These are phyloP conservation scores for Penicillium longicatenatum DNA, from an alignment of 495 filamentous ascomycete species.

Conservation along the genomic window DNA sequence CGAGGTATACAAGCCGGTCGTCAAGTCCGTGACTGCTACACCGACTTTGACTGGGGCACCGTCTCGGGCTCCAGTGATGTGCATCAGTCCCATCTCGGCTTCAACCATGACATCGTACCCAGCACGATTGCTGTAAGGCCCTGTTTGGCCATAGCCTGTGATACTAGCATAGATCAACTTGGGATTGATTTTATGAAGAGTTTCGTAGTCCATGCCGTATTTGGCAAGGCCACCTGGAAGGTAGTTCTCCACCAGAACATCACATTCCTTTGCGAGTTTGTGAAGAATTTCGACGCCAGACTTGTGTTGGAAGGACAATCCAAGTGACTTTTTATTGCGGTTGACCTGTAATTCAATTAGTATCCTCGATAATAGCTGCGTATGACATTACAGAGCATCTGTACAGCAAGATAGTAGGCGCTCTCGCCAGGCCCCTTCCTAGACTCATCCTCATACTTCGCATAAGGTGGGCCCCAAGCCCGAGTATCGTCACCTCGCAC, in stretches of 20 bases:
- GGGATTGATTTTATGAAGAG: slow-evolving; percentile 78
- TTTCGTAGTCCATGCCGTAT: slow-evolving; percentile 85
- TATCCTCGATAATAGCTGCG: background rate
- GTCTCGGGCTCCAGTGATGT: slow-evolving; percentile 87
- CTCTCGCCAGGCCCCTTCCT: slow-evolving; percentile 82
- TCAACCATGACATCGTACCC: slow-evolving; percentile 99
- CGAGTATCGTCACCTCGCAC: slow-evolving; percentile 89
- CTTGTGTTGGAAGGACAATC: slow-evolving; percentile 82
- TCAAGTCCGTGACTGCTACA: slow-evolving; percentile 94
- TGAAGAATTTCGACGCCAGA: slow-evolving; percentile 85
- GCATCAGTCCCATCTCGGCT: slow-evolving; percentile 97
- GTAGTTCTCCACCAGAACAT: slow-evolving; percentile 97
- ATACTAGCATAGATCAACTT: slow-evolving; percentile 68
- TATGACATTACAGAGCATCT: slow-evolving; percentile 13
- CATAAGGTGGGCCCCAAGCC: slow-evolving; percentile 96
- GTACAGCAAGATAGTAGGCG: slow-evolving; percentile 89
- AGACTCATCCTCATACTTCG: slow-evolving; percentile 64
- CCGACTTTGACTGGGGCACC: slow-evolving; percentile 96
- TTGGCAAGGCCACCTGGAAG: slow-evolving; percentile 88
- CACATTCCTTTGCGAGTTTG: slow-evolving; percentile 77
- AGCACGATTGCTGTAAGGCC: slow-evolving; percentile 83
- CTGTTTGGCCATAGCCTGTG: slow-evolving; percentile 85
- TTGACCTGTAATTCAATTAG: slow-evolving; percentile 64
- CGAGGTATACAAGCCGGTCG: slow-evolving; percentile 94
- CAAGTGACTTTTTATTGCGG: slow-evolving; percentile 95